Evolutionary conservation across 306 rosid genomes (phyloP), one percentile per base, ranked within the genome.

Genomic region (Cicer pinnatifidum): DNA sequence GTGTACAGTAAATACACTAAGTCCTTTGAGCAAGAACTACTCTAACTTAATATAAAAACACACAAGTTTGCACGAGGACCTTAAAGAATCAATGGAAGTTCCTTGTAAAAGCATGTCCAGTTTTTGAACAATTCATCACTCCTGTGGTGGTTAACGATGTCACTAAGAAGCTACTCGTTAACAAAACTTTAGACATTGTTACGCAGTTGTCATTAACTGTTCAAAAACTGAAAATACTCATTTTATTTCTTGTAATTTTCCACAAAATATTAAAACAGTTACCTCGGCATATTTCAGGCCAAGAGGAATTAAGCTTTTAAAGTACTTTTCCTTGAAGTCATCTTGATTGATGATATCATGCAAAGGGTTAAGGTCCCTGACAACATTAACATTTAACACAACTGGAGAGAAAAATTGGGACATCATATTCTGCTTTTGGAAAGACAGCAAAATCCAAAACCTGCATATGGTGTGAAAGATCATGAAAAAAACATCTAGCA

Each of bases 281-380:
- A 91, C 98, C 92, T 91, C 88, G 11, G 87, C 69, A 80, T 91
- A 93, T 81, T 86, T 89, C 33, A 79, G 85, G 72, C 96, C 92
- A 75, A 93, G 91, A 75, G 89, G 92, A 57, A 89, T 73, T 71
- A 93, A 80, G 81, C 89, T 81, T 75, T 70, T 80, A 44, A 84
- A 93, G 86, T 93, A 89, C 82, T 88, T 93, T 50, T 93, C 98
- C 81, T 75, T 85, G 84, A 91, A 93, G 63, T 85, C 86, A 1
- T 78, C 54, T 61, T 38, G 83, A 77, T 69, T 54, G 82, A 89
- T 88, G 81, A 91, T 85, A 83, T 89, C 90, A 63, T 93, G 90
- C 87, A 93, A 83, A 46, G 98, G 98, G 75, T 91, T 91, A 68
- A 93, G 96, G 82, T 91, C 97, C 94, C 98, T 91, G 79, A 15